Evolutionary conservation across 345 rosid genomes (phyloP).

Genomic region (Murraya paniculata): DNA sequence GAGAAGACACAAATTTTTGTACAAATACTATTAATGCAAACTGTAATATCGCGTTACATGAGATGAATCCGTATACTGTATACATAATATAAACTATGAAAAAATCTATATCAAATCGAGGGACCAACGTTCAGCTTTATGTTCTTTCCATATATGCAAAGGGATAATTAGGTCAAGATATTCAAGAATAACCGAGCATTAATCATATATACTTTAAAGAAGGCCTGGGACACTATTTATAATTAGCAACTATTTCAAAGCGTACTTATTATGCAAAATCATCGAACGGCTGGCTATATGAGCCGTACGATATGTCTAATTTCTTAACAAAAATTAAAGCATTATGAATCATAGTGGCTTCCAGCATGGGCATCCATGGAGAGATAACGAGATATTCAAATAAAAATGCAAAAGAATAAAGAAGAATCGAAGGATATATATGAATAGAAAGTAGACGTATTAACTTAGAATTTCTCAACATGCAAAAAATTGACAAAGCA

Average conservation of each 20-base stretch:
- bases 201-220: not conserved
- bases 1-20: too few species aligned
- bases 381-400: not conserved
- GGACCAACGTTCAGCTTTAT: conserved; percentile 1
- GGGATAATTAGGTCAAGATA: conserved; percentile 8
- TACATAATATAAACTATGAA: too few species aligned
- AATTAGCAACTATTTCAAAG: not conserved
- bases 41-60: too few species aligned
- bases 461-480: not conserved
- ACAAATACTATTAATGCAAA: too few species aligned
- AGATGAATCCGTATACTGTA: too few species aligned
- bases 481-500: not conserved
- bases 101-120: not conserved
- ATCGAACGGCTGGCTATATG: not conserved
- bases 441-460: not conserved
- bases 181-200: conserved; percentile 1
- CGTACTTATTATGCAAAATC: not conserved
- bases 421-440: too few species aligned
- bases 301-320: not conserved
- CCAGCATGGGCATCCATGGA: not conserved
- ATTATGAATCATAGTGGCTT: not conserved
- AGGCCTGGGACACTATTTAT: not conserved
- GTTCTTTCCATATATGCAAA: not conserved
- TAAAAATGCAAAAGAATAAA: not conserved
- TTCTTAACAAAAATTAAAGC: not conserved